phyloP scores from a whole-genome alignment of 2,329 filamentous ascomycete species.

The Pseudogymnoascus sp. region DNA sequence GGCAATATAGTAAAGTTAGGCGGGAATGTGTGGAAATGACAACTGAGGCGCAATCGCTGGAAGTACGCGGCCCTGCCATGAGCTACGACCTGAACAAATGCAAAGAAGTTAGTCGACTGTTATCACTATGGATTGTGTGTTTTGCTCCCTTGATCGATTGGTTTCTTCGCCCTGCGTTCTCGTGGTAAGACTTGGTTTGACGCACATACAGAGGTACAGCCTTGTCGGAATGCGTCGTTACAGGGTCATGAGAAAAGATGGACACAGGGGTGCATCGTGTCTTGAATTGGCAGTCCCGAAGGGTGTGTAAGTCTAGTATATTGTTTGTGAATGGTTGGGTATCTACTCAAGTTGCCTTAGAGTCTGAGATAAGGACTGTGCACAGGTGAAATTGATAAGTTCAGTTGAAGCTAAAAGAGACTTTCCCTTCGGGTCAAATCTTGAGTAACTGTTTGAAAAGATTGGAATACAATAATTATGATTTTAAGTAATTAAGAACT shows the following conservation, averaged over 20 bases:
- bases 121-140: not conserved
- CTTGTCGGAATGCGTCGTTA: not conserved
- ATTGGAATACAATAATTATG: not conserved
- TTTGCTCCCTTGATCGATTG: not conserved
- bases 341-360: not conserved
- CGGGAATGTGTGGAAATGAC: not conserved
- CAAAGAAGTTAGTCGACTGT: not conserved
- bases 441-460: not conserved
- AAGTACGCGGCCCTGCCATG: not conserved
- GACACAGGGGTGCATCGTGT: not conserved
- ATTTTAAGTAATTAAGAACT: not conserved
- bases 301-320: not conserved
- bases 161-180: not conserved
- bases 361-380: not conserved
- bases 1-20: not conserved
- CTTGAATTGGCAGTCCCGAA: not conserved
- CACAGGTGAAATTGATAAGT: not conserved
- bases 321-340: not conserved
- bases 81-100: not conserved
- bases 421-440: not conserved
- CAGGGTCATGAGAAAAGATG: not conserved
- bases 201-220: not conserved
- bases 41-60: not conserved
- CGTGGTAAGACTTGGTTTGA: not conserved
- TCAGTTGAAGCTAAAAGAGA: not conserved